Evolutionary conservation across 73 alveolate species (phyloP), one percentile per base, ranked within the genome.

Genomic region (Paramecium biaurelia): DNA sequence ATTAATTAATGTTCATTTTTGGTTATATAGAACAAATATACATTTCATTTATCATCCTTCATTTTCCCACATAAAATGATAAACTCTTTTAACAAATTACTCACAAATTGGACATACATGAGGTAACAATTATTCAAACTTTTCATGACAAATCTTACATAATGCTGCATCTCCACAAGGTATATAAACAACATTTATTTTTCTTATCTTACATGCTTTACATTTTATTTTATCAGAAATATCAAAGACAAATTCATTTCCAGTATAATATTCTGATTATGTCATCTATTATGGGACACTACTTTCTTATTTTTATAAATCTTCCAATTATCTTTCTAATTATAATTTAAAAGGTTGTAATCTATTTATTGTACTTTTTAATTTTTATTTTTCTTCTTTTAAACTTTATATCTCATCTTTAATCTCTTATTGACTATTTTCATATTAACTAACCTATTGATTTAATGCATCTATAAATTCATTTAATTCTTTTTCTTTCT

Each of bases 121-220:
- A 12, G 86, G 86, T 32, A 72, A 72, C 30, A 35, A 34, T 20
- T 35, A 35, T 32, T 72, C 86, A 72, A 72, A 72, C 14, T 37
- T 72, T 20, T 72, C 86, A 38, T 72, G 58, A 14, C 86, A 72
- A 72, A 72, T 72, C 58, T 38, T 72, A 72, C 86, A 72, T 37
- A 72, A 72, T 35, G 32, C 58, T 6, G 59, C 56, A 72, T 72
- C 59, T 12, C 58, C 59, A 72, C 86, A 72, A 28, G 86, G 86
- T 12, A 35, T 21, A 35, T 35, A 72, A 28, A 72, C 58, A 21
- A 72, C 86, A 38, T 72, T 72, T 35, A 38, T 35, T 72, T 72
- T 72, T 38, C 56, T 35, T 34, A 28, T 34, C 14, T 72, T 72
- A 37, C 86, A 72, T 15, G 86, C 86, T 15, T 32, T 28, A 72